Percentiles rank a stretch among this genome's conserved stretches.
These are phyloP conservation scores for Penicillium parvum DNA, from an alignment of 495 filamentous ascomycete species.

Conservation along the genomic window DNA sequence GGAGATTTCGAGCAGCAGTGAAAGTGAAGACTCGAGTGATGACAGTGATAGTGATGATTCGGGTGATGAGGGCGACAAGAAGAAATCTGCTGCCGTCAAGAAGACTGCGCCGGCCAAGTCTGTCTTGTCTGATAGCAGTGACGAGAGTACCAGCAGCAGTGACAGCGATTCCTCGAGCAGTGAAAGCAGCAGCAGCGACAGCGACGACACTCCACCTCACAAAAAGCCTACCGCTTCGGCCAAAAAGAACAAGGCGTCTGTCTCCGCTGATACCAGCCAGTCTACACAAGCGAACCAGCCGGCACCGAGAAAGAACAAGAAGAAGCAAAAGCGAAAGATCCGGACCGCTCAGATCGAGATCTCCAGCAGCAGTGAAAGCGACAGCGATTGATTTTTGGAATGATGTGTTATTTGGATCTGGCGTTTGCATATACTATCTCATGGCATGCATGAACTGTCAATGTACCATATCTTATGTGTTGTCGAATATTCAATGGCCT, in stretches of 20 bases:
- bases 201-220: slow-evolving; percentile 14
- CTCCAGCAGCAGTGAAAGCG: slow-evolving; percentile 29
- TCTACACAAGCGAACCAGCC: slow-evolving; percentile 1
- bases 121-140: slow-evolving; percentile 1
- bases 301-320: slow-evolving; percentile 19
- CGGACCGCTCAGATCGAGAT: slow-evolving; percentile 25
- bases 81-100: slow-evolving; percentile 7
- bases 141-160: slow-evolving; percentile 21
- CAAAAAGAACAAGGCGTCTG: slow-evolving; percentile 12
- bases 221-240: slow-evolving; percentile 2
- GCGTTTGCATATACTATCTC: slow-evolving; percentile 13
- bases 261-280: slow-evolving; percentile 2
- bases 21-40: slow-evolving; percentile 30
- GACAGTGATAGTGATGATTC: not conserved
- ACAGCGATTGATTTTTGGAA: slow-evolving; percentile 20
- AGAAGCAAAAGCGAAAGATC: slow-evolving; percentile 27
- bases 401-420: not conserved
- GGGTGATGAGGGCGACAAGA: slow-evolving; percentile 27
- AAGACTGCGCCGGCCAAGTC: slow-evolving; percentile 9
- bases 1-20: slow-evolving; percentile 47
- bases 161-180: slow-evolving; percentile 17
- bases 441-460: slow-evolving; percentile 13
- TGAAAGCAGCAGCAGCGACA: slow-evolving; percentile 15
- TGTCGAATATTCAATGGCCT: too few relatives aligned
- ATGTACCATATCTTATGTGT: slow-evolving; percentile 7